phyloP scores from a whole-genome alignment of 768 basidiomycete genomes.

The Leccinum subgranulosum region DNA sequence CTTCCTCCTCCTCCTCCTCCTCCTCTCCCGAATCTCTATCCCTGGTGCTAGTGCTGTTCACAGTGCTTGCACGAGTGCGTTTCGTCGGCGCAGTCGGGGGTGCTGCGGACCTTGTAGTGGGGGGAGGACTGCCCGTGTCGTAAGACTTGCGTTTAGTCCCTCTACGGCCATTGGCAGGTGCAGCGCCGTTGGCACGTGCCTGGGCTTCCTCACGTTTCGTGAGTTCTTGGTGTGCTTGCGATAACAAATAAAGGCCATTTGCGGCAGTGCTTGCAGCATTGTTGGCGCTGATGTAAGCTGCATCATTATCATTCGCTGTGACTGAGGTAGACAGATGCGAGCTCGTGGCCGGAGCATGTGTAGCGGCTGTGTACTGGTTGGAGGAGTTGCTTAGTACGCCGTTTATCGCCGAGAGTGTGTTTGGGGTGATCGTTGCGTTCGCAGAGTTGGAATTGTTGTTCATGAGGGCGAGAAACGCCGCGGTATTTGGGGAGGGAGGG shows the following conservation, averaged over 20 bases:
- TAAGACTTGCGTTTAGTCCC: constrained; percentile 70
- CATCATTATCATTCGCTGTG: constrained; percentile 32
- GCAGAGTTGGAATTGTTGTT: constrained; percentile 43
- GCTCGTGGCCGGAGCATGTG: constrained; percentile 33
- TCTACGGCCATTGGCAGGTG: constrained; percentile 38
- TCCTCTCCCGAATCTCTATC: constrained; percentile 38
- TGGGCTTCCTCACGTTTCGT: constrained; percentile 91
- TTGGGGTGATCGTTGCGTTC: constrained; percentile 56
- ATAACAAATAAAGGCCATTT: constrained; percentile 90
- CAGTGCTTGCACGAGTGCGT: constrained; percentile 38
- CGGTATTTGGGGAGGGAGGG: constrained; percentile 81
- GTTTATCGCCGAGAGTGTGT: constrained; percentile 59
- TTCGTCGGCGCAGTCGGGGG: constrained; percentile 27
- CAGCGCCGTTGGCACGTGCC: constrained; percentile 49
- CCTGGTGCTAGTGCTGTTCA: constrained; percentile 27
- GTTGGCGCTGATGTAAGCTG: constrained; percentile 42
- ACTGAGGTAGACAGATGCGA: constrained; percentile 35
- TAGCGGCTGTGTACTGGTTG: constrained; percentile 24
- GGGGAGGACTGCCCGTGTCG: constrained; percentile 40
- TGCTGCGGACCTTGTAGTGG: constrained; percentile 21
- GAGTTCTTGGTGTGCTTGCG: constrained; percentile 94
- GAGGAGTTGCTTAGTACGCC: constrained; percentile 58
- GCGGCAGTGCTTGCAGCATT: constrained; percentile 70
- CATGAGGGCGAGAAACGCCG: constrained; percentile 91
- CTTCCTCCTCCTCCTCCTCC: constrained; percentile 39